Evolutionary conservation across 108 stramenopile species (phyloP), one percentile per base, ranked within the genome.

Genomic region (Skeletonema potamos): DNA sequence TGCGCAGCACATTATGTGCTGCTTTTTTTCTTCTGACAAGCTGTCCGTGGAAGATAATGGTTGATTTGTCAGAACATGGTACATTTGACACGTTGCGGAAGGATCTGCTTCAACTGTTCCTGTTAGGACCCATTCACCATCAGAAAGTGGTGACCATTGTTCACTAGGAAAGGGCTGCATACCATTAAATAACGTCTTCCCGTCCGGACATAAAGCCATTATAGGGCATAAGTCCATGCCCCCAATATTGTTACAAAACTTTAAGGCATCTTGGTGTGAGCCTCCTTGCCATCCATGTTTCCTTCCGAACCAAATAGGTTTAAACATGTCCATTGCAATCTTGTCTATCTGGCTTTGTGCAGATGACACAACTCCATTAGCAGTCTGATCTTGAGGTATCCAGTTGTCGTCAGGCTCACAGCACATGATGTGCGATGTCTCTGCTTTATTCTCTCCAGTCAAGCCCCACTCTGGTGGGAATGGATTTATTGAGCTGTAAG

Each of bases 201-300:
- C 67, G 57, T 70, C 37, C 12, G 68, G 68, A 58, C 75, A 76
- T 17, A 64, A 43, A 17, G 75, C 75, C 22, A 63, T 54, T 22
- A 54, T 22, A 13, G 75, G 75, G 33, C 75, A 76, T 6, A 76
- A 6, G 11, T 63, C 37, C 55, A 56, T 62, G 24, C 48, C 57
- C 11, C 41, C 67, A 54, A 76, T 32, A 51, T 68, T 59, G 6
- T 64, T 62, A 54, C 75, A 76, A 58, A 76, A 76, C 13, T 64
- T 37, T 12, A 29, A 12, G 15, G 75, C 51, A 30, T 76, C 75
- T 22, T 63, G 33, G 11, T 64, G 29, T 9, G 62, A 69, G 4
- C 68, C 46, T 20, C 75, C 75, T n/a, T 64, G 28, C 62, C 69
- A 76, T 15, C 75, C 75, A 10, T 76, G 67, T 43, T 68, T 58